Base-by-base conservation (phyloP, 805 yeast genomes). In the Metschnikowia vanudenii region DNA sequence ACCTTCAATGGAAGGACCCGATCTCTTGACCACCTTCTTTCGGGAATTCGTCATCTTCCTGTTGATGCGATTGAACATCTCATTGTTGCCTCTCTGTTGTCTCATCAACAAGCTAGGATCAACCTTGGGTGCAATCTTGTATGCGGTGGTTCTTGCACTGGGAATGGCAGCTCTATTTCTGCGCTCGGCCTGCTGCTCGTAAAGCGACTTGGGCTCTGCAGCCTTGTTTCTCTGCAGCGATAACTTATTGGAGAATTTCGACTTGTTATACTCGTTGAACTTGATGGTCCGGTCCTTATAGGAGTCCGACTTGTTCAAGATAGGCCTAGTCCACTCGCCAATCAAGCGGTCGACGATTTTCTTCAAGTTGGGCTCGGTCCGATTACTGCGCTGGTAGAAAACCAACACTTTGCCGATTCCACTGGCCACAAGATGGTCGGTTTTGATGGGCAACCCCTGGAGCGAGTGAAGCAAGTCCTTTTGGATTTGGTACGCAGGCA, bases 241-340 rank as follows among this genome's bases (percentile, higher is more conserved):
- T 48, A 76, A 65, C 53, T 73, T 69, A 54, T 73, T 70, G 51
- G 70, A 70, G 62, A 68, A 76, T 53, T 71, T 75, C 55, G 74
- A 75, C 61, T 80, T 78, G 64, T 85, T 85, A 67, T 87, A 90
- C 38, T 80, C 81, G 51, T 81, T 78, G 51, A 82, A 78, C 57
- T 78, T 78, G 50, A 92, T 84, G 51, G 81, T 75, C 68, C 88
- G 83, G 67, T 92, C 97, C 65, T 94, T 83, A 73, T 91, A 92
- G 58, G 91, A 89, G 67, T 92, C 98, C 3, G 95, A 85, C 50
- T 96, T 85, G 56, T 96, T 96, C 77, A 94, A 88, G 52, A 94
- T 89, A 37, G 99, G 99, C 68, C 99, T 81, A 8, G 97, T 92
- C 99, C 99, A 94, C 64, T 90, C 96, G 20, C 96, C 96, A 55